These are phyloP conservation scores for Alnus glutinosa DNA, from an alignment of 306 rosid species.

Conservation along the genomic window DNA sequence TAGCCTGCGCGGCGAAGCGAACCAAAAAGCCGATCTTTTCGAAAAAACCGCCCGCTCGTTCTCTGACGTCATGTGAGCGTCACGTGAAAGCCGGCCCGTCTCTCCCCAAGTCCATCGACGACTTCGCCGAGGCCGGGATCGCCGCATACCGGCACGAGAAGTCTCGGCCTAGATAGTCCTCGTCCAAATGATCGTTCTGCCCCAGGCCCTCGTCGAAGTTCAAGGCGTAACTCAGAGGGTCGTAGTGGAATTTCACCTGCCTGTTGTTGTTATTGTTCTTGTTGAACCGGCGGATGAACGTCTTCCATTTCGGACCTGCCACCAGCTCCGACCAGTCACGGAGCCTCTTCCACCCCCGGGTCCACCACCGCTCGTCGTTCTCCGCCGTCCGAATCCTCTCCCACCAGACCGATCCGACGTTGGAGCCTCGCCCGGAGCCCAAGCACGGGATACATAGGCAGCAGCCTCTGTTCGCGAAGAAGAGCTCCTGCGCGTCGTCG, in stretches of 20 bases:
- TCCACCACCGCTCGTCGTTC: constrained; percentile 49
- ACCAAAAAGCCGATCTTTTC: neutral
- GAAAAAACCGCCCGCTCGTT: neutral
- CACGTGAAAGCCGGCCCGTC: constrained; percentile 41
- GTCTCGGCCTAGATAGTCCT: constrained; percentile 26
- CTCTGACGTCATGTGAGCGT: neutral
- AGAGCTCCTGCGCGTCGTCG: constrained; percentile 24
- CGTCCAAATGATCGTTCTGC: constrained; percentile 20
- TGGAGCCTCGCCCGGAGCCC: constrained; percentile 6
- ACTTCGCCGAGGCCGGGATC: constrained; percentile 44
- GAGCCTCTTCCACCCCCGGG: constrained; percentile 49
- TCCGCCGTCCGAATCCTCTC: constrained; percentile 40
- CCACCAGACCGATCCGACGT: constrained; percentile 36
- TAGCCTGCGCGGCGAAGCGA: neutral
- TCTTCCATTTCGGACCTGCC: constrained; percentile 79
- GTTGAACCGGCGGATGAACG: constrained; percentile 62
- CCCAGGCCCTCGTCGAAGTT: constrained; percentile 63
- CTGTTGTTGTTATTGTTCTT: neutral
- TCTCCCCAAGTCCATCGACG: constrained; percentile 49
- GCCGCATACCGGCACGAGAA: constrained; percentile 65
- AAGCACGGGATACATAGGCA: constrained; percentile 48
- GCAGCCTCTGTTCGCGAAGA: constrained; percentile 38
- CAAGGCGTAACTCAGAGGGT: constrained; percentile 62
- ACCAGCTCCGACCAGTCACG: constrained; percentile 65
- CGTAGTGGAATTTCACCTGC: constrained; percentile 48